These are phyloP conservation scores for Eimeria praecox DNA, from an alignment of 169 alveolate species.

Conservation along the genomic window DNA sequence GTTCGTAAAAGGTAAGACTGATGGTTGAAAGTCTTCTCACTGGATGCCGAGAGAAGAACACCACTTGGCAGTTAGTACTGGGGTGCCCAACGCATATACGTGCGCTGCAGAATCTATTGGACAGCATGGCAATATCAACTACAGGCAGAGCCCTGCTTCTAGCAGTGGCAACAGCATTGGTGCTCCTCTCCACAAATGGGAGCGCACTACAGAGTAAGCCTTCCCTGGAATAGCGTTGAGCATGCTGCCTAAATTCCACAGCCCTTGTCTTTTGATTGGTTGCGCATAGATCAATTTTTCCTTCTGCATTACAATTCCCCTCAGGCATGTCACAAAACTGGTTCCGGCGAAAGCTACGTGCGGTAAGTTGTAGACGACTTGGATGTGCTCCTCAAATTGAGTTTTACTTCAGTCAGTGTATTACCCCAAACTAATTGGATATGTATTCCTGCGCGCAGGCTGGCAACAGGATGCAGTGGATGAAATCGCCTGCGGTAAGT, in stretches of 20 bases:
- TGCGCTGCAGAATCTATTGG: background rate
- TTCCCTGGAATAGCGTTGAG: background rate
- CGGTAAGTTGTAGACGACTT: background rate
- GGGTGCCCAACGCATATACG: background rate
- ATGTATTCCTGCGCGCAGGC: background rate
- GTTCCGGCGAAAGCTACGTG: constrained; percentile 8
- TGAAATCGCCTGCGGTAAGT: background rate
- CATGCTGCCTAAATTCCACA: background rate
- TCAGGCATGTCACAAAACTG: constrained; percentile 40
- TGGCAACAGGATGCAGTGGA: background rate
- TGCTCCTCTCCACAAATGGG: background rate
- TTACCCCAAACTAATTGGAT: background rate
- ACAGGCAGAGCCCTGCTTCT: constrained; percentile 22
- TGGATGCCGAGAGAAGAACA: background rate
- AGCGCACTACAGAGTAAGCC: constrained; percentile 53
- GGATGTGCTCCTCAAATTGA: background rate
- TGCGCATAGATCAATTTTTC: no score
- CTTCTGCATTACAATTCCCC: background rate
- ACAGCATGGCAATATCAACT: background rate
- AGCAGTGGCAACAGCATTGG: constrained; percentile 32
- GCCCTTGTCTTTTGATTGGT: background rate
- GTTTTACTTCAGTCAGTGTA: background rate
- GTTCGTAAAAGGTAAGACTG: background rate
- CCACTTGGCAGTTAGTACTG: background rate
- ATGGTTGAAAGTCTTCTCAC: background rate